A percentile compares a stretch with the other conserved stretches of the same genome.
phyloP scores from a whole-genome alignment of 176 grass and related monocot species.

The Triticum timopheevii region DNA sequence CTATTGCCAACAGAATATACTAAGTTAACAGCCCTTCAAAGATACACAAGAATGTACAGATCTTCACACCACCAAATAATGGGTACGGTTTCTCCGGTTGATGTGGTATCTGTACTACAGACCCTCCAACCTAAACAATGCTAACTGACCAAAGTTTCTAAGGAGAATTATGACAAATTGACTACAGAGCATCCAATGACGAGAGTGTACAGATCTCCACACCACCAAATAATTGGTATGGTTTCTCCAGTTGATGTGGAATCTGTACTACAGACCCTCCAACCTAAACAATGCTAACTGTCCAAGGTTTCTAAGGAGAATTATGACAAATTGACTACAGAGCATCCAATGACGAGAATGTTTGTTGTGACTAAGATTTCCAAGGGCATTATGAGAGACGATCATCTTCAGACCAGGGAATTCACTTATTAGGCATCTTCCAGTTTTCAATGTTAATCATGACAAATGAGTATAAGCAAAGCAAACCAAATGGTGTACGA shows the following conservation, averaged over 20 bases:
- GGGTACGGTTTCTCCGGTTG: background rate
- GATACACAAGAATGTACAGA: background rate
- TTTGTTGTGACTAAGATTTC: background rate
- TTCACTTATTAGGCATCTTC: background rate
- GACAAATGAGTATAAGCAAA: conserved; percentile 4
- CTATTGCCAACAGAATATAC: background rate
- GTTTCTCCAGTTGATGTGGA: background rate
- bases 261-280: background rate
- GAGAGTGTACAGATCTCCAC: conserved; percentile 12
- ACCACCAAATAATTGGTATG: background rate
- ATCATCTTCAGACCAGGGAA: background rate
- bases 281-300: background rate
- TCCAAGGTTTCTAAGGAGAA: background rate
- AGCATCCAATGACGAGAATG: background rate
- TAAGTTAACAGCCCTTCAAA: background rate
- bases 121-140: background rate
- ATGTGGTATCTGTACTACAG: background rate
- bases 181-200: background rate
- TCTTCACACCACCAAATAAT: conserved; percentile 17
- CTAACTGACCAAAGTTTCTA: background rate
- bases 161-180: background rate
- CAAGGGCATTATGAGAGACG: background rate
- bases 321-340: background rate
- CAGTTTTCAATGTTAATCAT: background rate
- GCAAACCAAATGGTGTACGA: conserved; percentile 10